Percentiles rank a stretch among this genome's conserved stretches.
Evolutionary conservation across 2,329 filamentous ascomycete genomes (phyloP).

Genomic region (Epichloe coenophiala): DNA sequence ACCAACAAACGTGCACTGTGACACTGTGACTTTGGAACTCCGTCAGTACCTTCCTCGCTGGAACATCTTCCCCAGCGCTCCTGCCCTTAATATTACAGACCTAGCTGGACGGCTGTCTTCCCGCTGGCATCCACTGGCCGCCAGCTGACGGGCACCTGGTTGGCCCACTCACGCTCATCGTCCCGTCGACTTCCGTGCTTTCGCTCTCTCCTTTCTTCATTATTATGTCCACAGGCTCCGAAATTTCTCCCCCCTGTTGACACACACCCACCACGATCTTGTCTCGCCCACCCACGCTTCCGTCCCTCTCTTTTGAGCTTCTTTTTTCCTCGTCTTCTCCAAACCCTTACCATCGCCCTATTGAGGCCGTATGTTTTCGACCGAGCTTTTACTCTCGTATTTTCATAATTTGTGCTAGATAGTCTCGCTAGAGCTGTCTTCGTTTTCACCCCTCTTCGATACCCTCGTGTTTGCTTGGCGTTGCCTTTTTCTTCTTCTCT

Average conservation of each 20-base stretch:
- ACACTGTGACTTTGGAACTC: not conserved
- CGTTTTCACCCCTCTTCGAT: constrained; percentile 5
- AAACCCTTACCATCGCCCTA: not conserved
- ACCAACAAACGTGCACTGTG: not conserved
- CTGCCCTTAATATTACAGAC: not conserved
- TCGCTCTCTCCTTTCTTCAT: constrained; percentile 8
- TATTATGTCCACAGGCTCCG: constrained; percentile 4
- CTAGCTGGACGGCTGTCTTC: not conserved
- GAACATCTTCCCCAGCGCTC: not conserved
- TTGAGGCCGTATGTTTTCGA: constrained; percentile 1
- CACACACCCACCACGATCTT: constrained; percentile 7
- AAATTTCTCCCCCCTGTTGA: constrained; percentile 9
- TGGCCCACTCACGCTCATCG: constrained; percentile 4
- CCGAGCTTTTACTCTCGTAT: not conserved
- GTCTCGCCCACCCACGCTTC: constrained; percentile 8
- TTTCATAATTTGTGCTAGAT: not conserved
- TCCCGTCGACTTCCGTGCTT: constrained; percentile 7
- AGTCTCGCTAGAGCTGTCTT: constrained; percentile 2
- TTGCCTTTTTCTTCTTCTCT: constrained; percentile 3
- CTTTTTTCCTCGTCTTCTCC: constrained; percentile 1
- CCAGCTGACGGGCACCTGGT: constrained; percentile 4
- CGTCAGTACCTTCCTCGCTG: not conserved
- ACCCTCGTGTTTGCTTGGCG: constrained; percentile 9
- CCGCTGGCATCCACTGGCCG: not conserved
- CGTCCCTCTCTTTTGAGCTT: constrained; percentile 5